phyloP scores from a whole-genome alignment of 148 eudicot genomes.

The Gaultheria prostrata region DNA sequence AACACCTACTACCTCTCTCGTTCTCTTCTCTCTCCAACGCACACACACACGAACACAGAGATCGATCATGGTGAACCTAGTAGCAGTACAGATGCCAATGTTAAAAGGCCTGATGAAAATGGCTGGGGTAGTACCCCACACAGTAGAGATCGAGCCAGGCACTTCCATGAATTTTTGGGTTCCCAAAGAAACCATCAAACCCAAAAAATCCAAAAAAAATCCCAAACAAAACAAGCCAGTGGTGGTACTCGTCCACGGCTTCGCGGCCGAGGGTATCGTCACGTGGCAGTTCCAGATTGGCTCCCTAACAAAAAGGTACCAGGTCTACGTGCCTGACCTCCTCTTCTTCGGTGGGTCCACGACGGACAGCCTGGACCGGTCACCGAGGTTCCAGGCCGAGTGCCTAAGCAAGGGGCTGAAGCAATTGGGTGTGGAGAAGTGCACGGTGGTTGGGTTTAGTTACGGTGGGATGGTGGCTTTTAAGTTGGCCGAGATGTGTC shows the following conservation, averaged over 20 bases:
- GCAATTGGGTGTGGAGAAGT: slow-evolving; percentile 58
- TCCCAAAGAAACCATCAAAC: slow-evolving; percentile 48
- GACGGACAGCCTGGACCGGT: slow-evolving; percentile 47
- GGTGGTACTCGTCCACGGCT: slow-evolving; percentile 82
- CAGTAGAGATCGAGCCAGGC: slow-evolving; percentile 64
- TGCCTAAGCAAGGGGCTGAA: slow-evolving; percentile 53
- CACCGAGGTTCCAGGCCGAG: slow-evolving; percentile 68
- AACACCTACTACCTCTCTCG: not conserved
- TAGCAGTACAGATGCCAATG: slow-evolving; percentile 72
- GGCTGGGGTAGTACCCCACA: slow-evolving; percentile 64
- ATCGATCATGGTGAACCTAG: slow-evolving; percentile 74
- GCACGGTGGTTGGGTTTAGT: slow-evolving; percentile 81
- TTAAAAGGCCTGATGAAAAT: slow-evolving; percentile 63
- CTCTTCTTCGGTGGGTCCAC: slow-evolving; percentile 79
- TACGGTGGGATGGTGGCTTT: slow-evolving; percentile 96
- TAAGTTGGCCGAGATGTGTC: slow-evolving; percentile 71
- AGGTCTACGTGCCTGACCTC: slow-evolving; percentile 82
- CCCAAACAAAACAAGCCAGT: slow-evolving; percentile 54
- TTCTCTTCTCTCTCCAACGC: not conserved
- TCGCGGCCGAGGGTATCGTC: slow-evolving; percentile 79
- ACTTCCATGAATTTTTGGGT: slow-evolving; percentile 84
- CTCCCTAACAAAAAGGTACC: slow-evolving; percentile 57
- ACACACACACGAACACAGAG: not conserved
- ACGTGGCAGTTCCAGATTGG: slow-evolving; percentile 93
- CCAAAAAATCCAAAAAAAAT: slow-evolving; percentile 9